These are phyloP conservation scores for Talaromyces proteolyticus DNA, from an alignment of 495 filamentous ascomycete species.

Conservation along the genomic window DNA sequence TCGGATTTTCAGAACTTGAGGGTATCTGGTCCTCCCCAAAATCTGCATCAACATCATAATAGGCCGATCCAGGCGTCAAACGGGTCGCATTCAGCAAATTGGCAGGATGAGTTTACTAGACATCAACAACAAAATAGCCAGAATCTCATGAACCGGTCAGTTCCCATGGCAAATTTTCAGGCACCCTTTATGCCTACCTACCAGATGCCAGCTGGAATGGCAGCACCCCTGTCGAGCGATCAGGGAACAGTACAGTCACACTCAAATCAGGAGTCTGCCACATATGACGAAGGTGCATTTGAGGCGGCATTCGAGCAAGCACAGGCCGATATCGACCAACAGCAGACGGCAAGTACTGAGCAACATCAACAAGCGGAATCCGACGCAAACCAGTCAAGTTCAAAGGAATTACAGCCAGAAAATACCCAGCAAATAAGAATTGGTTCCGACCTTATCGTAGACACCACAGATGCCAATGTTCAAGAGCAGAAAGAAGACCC, in stretches of 20 bases:
- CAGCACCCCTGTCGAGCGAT: conserved; percentile 11
- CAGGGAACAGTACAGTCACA: conserved; percentile 17
- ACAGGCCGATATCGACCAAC: conserved; percentile 30
- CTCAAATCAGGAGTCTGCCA: conserved; percentile 17
- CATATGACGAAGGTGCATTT: conserved; percentile 59
- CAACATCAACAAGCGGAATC: conserved; percentile 4
- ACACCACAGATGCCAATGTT: conserved; percentile 15
- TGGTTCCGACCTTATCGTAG: conserved; percentile 45
- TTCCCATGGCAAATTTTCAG: conserved; percentile 1
- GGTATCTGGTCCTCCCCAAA: conserved; percentile 29
- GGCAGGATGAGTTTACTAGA: conserved; percentile 50
- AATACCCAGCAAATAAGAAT: conserved; percentile 30
- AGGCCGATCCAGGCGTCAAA: conserved; percentile 22
- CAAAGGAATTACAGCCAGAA: not conserved
- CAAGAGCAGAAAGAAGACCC: conserved; percentile 59
- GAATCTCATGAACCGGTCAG: conserved; percentile 7
- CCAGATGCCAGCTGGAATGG: conserved; percentile 17
- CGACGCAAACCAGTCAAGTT: conserved; percentile 5
- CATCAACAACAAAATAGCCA: conserved; percentile 33
- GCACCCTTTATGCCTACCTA: conserved; percentile 24
- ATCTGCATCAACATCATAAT: conserved; percentile 26
- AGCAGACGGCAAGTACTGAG: conserved; percentile 12
- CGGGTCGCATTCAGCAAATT: conserved; percentile 26
- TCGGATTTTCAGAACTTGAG: conserved; percentile 45
- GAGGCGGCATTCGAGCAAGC: conserved; percentile 55